Base-by-base conservation (phyloP, 2,329 filamentous ascomycete species). In the Zasmidium cellare region DNA sequence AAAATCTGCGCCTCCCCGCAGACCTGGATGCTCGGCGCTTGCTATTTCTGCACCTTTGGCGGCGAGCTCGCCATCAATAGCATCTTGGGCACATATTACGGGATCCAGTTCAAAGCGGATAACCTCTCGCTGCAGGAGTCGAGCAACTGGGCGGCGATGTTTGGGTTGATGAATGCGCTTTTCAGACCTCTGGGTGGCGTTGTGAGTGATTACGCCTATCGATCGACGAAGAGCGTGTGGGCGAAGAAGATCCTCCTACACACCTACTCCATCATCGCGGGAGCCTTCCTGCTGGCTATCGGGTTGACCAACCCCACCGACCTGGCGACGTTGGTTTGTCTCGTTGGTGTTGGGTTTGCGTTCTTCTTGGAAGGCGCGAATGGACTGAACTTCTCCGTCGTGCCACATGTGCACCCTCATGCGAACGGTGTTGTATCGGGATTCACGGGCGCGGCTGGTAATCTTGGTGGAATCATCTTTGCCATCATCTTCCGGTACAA, bases 281-380 rank as follows among this genome's bases (percentile, higher is more conserved):
- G 86, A 9, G 78, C 76, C 1, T 84, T 89, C 69, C 76, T 83
- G 57, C 75, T 89, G 62, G 79, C 82, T n/a, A 86, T 88, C 62
- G 87, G 87, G 2, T 67, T 84, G n/a, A 71, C 81, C 0, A 77
- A 94, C 71, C 82, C 89, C 0, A 82, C 86, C 23, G 70, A 81
- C 22, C 73, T 87, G 49, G 75, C 81, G 6, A 85, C 84, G 2
- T 87, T 96, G 81, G 86, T 94, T 56, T 90, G 89, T 1, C 84
- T 96, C 5, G 78, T 96, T 9, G 87, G 87, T 1, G 87, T 87
- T 1, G 82, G 90, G 9, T 82, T 92, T 77, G 90, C 89, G 1
- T 82, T 96, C 71, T 96, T 96, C 77, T 76, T 92, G 46, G 91
- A 96, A 72, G 90, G 89, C 1, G 87, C 87, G 45, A 96, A 96